These are phyloP conservation scores for Glycine latifolia DNA, from an alignment of 306 rosid species.

Conservation along the genomic window DNA sequence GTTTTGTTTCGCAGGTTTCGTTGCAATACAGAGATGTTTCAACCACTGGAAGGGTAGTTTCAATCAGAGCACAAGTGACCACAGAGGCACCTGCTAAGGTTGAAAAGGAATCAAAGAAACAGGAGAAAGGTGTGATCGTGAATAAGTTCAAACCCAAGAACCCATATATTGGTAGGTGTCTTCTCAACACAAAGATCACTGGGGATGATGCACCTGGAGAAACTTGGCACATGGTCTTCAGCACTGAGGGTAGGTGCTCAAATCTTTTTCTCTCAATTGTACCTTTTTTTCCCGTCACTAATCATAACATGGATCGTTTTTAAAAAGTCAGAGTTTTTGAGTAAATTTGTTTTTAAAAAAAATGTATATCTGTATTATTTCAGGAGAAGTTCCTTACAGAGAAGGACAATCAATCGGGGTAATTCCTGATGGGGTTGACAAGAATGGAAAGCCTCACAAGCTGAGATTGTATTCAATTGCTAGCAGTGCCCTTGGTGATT, in stretches of 20 bases:
- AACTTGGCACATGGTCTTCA: constrained; percentile 96
- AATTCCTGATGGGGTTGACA: constrained; percentile 84
- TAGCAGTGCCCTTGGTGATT: constrained; percentile 94
- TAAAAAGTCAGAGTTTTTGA: neutral
- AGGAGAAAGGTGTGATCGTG: constrained; percentile 85
- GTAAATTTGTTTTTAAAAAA: neutral
- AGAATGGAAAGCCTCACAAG: constrained; percentile 94
- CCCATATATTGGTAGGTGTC: constrained; percentile 77
- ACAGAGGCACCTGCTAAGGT: constrained; percentile 89
- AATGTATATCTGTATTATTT: neutral
- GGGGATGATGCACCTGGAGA: constrained; percentile 97
- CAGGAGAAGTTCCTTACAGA: constrained; percentile 90
- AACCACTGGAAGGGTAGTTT: constrained; percentile 58
- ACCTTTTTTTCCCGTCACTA: neutral
- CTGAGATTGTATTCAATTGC: constrained; percentile 90
- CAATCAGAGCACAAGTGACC: constrained; percentile 86
- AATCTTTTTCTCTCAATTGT: neutral
- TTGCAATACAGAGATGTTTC: constrained; percentile 60
- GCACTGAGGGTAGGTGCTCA: constrained; percentile 70
- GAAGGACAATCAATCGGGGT: constrained; percentile 94
- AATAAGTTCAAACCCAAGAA: constrained; percentile 86
- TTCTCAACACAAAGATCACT: constrained; percentile 90
- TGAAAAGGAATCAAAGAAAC: constrained; percentile 81
- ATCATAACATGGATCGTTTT: neutral
- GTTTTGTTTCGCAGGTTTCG: constrained; percentile 59